A percentile compares a stretch with the other conserved stretches of the same genome.
Conservation (phyloP, 306 rosid genomes). For the Delonix regia region DNA sequence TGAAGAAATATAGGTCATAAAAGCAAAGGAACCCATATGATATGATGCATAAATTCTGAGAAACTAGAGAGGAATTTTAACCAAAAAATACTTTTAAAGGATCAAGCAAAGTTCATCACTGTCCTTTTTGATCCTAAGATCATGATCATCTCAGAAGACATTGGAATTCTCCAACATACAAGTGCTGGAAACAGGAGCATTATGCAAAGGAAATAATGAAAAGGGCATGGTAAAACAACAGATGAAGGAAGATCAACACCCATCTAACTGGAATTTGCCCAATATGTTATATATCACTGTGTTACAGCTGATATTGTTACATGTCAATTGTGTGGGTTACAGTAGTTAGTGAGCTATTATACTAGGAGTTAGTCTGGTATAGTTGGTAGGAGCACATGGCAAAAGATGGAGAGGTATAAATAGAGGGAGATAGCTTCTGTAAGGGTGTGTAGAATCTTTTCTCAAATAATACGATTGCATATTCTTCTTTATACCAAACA, state of each 20-base stretch:
- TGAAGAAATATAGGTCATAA: neutral
- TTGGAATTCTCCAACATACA: neutral
- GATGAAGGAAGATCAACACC: neutral
- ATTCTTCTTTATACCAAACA: no score
- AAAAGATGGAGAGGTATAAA: no score
- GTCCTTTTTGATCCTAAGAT: neutral
- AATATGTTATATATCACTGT: constrained; percentile 10
- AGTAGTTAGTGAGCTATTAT: no score
- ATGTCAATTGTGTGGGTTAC: no score
- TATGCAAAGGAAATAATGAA: constrained; percentile 18
- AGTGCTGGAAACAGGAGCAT: constrained; percentile 19
- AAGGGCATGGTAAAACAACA: constrained; percentile 14
- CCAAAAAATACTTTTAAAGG: neutral
- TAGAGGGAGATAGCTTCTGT: no score
- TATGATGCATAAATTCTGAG: neutral
- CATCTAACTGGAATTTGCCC: neutral
- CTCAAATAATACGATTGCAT: no score
- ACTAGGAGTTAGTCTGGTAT: no score
- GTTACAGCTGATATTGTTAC: constrained; percentile 20
- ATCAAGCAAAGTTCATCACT: constrained; percentile 3
- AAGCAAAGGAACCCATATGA: neutral
- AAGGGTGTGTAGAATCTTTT: no score
- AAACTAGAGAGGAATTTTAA: neutral
- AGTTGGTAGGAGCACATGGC: no score
- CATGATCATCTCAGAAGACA: neutral